Percentiles rank a stretch among this genome's conserved stretches.
These are phyloP conservation scores for Microbotryum intermedium DNA, from an alignment of 1,284 basidiomycete genomes.

Conservation along the genomic window DNA sequence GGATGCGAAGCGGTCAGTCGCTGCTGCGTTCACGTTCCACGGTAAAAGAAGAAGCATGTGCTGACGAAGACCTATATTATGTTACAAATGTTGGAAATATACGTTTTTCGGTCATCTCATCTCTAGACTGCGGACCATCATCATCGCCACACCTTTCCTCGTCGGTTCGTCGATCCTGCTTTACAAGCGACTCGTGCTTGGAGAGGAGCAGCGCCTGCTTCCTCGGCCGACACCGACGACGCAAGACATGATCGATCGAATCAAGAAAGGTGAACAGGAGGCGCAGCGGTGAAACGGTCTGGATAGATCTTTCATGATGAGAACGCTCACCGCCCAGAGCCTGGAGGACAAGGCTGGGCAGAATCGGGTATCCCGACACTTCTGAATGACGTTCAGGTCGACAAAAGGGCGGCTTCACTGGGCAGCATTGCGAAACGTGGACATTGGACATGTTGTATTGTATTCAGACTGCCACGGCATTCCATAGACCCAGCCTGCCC, in stretches of 20 bases:
- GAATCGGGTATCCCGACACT: too few species aligned
- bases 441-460: too few species aligned
- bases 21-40: too few species aligned
- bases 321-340: neutral
- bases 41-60: neutral
- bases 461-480: too few species aligned
- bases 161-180: slow-evolving; percentile 21
- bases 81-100: neutral
- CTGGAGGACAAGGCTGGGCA: too few species aligned
- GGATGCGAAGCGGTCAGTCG: too few species aligned
- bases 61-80: neutral
- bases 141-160: slow-evolving; percentile 26
- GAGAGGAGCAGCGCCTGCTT: slow-evolving; percentile 22
- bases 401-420: neutral
- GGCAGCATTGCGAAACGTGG: too few species aligned
- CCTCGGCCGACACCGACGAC: slow-evolving; percentile 4
- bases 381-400: neutral
- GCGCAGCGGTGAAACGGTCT: neutral
- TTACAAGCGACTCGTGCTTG: slow-evolving; percentile 27
- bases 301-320: neutral
- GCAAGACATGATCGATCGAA: neutral
- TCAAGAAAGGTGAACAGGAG: neutral
- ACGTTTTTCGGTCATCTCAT: neutral
- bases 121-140: slow-evolving; percentile 25
- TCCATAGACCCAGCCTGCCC: too few species aligned